Evolutionary conservation across 2,329 filamentous ascomycete species (phyloP).

Genomic region (Penicillium fuscoglaucum): DNA sequence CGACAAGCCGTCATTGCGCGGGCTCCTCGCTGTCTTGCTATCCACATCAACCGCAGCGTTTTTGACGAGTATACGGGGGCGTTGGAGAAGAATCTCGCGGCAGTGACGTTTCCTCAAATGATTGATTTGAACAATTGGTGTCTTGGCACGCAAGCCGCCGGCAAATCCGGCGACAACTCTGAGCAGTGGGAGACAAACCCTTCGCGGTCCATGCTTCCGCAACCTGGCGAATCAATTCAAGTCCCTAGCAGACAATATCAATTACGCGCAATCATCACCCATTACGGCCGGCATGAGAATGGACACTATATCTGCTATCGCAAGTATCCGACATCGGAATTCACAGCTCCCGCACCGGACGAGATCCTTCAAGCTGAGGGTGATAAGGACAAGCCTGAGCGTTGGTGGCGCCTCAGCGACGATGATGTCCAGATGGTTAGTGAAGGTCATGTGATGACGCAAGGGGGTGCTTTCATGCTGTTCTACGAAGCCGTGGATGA

Average conservation of each 20-base stretch:
- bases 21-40: constrained; percentile 73
- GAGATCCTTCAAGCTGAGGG: constrained; percentile 35
- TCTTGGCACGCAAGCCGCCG: constrained; percentile 58
- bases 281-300: constrained; percentile 88
- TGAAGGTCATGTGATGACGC: constrained; percentile 70
- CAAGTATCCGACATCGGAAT: constrained; percentile 57
- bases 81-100: constrained; percentile 79
- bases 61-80: constrained; percentile 81
- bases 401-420: constrained; percentile 92
- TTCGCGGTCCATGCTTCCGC: constrained; percentile 70
- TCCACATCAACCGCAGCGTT: constrained; percentile 89
- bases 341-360: constrained; percentile 36
- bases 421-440: constrained; percentile 74
- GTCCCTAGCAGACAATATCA: constrained; percentile 60
- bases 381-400: constrained; percentile 45
- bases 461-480: constrained; percentile 91
- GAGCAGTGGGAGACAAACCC: constrained; percentile 74
- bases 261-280: constrained; percentile 80
- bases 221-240: constrained; percentile 56
- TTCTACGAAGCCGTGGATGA: constrained; percentile 79
- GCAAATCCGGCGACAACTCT: constrained; percentile 39
- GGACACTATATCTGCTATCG: constrained; percentile 94
- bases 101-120: constrained; percentile 70
- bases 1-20: constrained; percentile 84
- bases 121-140: constrained; percentile 85